These are phyloP conservation scores for Staphylotrichum tortipilum DNA, from an alignment of 495 filamentous ascomycete species.

Conservation along the genomic window DNA sequence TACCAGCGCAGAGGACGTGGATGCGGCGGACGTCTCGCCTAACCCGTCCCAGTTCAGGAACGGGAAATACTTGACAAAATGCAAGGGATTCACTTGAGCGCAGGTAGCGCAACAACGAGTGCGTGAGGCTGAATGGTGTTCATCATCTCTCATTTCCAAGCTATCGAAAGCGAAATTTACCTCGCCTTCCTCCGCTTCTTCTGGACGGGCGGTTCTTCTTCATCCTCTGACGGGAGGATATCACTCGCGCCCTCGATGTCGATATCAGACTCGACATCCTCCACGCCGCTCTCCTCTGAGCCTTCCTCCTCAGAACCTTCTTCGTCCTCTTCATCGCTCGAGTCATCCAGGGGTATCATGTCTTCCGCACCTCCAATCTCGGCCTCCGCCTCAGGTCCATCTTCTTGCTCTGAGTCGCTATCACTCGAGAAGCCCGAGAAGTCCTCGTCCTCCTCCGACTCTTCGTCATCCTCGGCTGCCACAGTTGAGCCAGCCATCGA, in stretches of 20 bases:
- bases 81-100: too few species aligned
- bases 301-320: conserved; percentile 24
- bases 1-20: too few species aligned
- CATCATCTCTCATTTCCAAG: background rate
- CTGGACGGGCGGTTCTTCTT: conserved; percentile 14
- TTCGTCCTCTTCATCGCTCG: conserved; percentile 41
- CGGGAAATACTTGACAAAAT: too few species aligned
- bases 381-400: conserved; percentile 27
- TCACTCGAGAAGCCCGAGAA: conserved; percentile 49
- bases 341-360: conserved; percentile 45
- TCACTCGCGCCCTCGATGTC: conserved; percentile 21
- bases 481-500: conserved; percentile 22
- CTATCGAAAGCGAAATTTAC: background rate
- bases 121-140: background rate
- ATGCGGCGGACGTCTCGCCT: too few species aligned
- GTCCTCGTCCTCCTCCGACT: conserved; percentile 20
- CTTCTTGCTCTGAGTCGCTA: conserved; percentile 34
- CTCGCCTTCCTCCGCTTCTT: conserved; percentile 21
- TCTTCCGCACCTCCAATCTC: conserved; percentile 34
- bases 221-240: conserved; percentile 16
- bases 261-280: conserved; percentile 23
- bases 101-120: background rate
- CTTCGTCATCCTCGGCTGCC: conserved; percentile 13
- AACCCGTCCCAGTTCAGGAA: too few species aligned
- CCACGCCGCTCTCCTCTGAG: conserved; percentile 26